Base-by-base conservation (phyloP, 805 yeast genomes). In the Cyberlindnera euphorbiiphila region DNA sequence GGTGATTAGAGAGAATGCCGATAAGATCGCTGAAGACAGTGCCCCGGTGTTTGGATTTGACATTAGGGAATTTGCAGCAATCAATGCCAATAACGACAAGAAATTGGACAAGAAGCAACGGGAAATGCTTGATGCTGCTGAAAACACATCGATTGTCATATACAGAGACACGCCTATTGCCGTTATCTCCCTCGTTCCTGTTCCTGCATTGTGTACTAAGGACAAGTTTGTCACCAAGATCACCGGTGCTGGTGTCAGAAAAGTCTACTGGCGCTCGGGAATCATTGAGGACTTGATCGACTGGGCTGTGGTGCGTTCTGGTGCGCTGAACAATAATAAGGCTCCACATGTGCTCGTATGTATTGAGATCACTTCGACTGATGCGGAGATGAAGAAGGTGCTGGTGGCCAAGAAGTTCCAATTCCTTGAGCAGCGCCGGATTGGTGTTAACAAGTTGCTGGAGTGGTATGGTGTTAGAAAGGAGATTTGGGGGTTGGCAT, bases 141-240 rank as follows among this genome's bases (percentile, higher is more conserved):
- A 67, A 12, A 73, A 79, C 47, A 66, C 86, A 1, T 73, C 71
- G 34, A 52, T 80, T 26, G 67, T 82, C 19, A 55, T 73, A 13
- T 84, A 83, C 61, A 73, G 89, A 53, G 74, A 73, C n/a, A 65
- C 79, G 1, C 89, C 93, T 13, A 78, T 85, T 53, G 87, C 88
- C 0, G 64, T 79, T 25, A 64, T 72, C 21, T 69, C 80, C 1
- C 41, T 65, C 9, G 63, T 72, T 30, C 68, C 66, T 29, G 55
- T 61, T 26, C 65, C 70, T n/a, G 65, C 68, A 9, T 51, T 67
- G 33, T 61, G 72, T 0, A 57, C 68, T 8, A 60, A 61, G 17
- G 61, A 65, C 12, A 59, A 66, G 19, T 68, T 72, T 45, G 68
- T 67, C 15, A 73, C 81, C 41, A 69, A 65, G 23, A 76, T 81